These are phyloP conservation scores for Boletus sp. DNA, from an alignment of 1,284 basidiomycete species.

Conservation along the genomic window DNA sequence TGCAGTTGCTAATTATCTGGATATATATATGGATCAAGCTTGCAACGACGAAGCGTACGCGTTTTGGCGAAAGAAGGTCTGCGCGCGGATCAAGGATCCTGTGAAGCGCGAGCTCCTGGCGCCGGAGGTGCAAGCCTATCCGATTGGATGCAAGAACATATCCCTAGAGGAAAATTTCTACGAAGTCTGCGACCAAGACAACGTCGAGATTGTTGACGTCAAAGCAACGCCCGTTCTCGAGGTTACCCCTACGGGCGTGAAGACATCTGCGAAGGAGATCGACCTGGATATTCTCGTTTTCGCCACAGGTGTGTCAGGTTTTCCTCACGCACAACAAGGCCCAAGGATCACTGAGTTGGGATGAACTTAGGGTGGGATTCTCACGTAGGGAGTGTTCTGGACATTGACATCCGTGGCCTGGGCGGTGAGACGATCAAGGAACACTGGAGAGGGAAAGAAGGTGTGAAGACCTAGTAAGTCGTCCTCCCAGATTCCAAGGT, in stretches of 20 bases:
- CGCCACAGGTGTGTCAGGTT: constrained; percentile 3
- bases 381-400: constrained; percentile 4
- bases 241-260: constrained; percentile 7
- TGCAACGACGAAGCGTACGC: constrained; percentile 10
- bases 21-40: not conserved
- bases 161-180: constrained; percentile 14
- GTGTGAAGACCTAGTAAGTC: constrained; percentile 8
- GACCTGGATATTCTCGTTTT: constrained; percentile 8
- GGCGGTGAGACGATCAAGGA: constrained; percentile 7
- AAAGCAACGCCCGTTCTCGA: constrained; percentile 10
- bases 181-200: constrained; percentile 9
- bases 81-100: constrained; percentile 11
- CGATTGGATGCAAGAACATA: constrained; percentile 10
- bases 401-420: constrained; percentile 10
- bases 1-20: constrained; percentile 6
- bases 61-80: constrained; percentile 15
- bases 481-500: not conserved
- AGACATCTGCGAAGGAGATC: constrained; percentile 6
- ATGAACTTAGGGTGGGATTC: constrained; percentile 6
- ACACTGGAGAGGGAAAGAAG: constrained; percentile 9
- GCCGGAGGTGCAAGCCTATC: constrained; percentile 10
- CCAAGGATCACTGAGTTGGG: not conserved
- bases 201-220: constrained; percentile 9
- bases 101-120: constrained; percentile 14
- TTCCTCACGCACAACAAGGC: not conserved